Conservation (phyloP, 495 filamentous ascomycete genomes). For the Antarctomyces pellizariae region DNA sequence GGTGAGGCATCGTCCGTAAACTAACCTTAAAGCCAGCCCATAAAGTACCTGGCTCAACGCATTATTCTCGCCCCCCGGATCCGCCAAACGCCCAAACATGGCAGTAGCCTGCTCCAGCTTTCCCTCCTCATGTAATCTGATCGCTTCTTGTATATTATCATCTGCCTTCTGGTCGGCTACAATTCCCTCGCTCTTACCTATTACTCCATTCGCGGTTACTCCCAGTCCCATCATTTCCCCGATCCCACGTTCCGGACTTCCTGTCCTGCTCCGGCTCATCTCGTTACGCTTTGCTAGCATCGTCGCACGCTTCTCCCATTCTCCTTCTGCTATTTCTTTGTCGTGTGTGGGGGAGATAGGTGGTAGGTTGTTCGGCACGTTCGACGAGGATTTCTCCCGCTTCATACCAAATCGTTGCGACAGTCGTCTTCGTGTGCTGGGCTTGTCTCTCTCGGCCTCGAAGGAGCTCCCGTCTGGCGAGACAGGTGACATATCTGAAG, state of each 20-base stretch:
- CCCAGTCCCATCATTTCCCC: constrained; percentile 4
- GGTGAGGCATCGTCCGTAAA: neutral
- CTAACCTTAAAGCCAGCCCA: constrained; percentile 68
- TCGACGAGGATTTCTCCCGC: constrained; percentile 36
- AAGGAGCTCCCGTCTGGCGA: constrained; percentile 14
- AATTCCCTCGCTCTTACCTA: constrained; percentile 7
- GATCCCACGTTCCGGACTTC: constrained; percentile 4
- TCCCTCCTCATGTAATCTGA: constrained; percentile 73
- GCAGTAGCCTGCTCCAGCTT: constrained; percentile 50
- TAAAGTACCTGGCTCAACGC: constrained; percentile 90
- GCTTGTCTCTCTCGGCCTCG: constrained; percentile 6
- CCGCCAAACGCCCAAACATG: constrained; percentile 72
- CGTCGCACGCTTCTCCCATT: constrained; percentile 81
- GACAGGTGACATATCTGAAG: constrained; percentile 16
- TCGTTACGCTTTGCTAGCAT: constrained; percentile 51
- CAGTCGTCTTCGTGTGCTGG: constrained; percentile 20
- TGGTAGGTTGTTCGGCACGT: constrained; percentile 60
- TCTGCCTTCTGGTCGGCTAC: constrained; percentile 29
- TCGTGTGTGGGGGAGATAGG: constrained; percentile 31
- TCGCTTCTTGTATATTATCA: constrained; percentile 86
- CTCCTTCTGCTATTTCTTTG: constrained; percentile 20
- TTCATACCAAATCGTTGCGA: constrained; percentile 50
- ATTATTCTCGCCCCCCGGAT: constrained; percentile 69
- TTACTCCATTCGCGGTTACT: constrained; percentile 2
- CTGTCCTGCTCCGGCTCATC: constrained; percentile 8